These are phyloP conservation scores for Cyberlindnera japonica DNA, from an alignment of 805 yeast species.

Conservation along the genomic window DNA sequence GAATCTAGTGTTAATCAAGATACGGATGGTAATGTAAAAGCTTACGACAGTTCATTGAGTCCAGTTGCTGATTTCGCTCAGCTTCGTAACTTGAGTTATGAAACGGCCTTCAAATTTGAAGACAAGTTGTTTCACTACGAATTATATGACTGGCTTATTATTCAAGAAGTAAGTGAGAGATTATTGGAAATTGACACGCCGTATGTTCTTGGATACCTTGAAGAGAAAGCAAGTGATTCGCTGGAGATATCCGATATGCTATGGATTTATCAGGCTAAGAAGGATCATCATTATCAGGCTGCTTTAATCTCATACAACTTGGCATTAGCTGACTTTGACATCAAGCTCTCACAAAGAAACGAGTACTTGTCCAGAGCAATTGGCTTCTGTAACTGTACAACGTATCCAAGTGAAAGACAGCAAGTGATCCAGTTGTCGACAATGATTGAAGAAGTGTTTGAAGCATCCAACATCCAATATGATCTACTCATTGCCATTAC, in stretches of 20 bases:
- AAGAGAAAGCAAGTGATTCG: constrained; percentile 59
- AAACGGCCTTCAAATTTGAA: constrained; percentile 63
- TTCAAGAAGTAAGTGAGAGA: constrained; percentile 71
- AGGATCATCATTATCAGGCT: constrained; percentile 76
- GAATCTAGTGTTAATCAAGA: constrained; percentile 27
- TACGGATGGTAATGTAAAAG: constrained; percentile 8
- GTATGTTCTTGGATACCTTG: constrained; percentile 71
- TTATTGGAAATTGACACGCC: constrained; percentile 79
- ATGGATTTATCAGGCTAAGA: constrained; percentile 86
- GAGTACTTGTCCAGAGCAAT: constrained; percentile 89
- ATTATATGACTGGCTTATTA: constrained; percentile 87
- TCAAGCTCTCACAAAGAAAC: constrained; percentile 69
- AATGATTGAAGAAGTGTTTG: constrained; percentile 73
- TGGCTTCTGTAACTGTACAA: constrained; percentile 84
- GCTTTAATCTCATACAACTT: constrained; percentile 73
- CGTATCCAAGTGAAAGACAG: constrained; percentile 74
- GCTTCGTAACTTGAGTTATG: constrained; percentile 69
- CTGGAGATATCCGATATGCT: constrained; percentile 74
- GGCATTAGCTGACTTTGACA: constrained; percentile 68
- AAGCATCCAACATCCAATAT: constrained; percentile 79
- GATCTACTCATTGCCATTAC: constrained; percentile 44
- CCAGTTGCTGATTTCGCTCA: constrained; percentile 36
- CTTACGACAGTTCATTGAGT: constrained; percentile 11
- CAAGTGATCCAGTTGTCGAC: constrained; percentile 68
- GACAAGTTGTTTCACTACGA: constrained; percentile 91